phyloP scores from a whole-genome alignment of 768 basidiomycete species.

The Serendipita sp. region DNA sequence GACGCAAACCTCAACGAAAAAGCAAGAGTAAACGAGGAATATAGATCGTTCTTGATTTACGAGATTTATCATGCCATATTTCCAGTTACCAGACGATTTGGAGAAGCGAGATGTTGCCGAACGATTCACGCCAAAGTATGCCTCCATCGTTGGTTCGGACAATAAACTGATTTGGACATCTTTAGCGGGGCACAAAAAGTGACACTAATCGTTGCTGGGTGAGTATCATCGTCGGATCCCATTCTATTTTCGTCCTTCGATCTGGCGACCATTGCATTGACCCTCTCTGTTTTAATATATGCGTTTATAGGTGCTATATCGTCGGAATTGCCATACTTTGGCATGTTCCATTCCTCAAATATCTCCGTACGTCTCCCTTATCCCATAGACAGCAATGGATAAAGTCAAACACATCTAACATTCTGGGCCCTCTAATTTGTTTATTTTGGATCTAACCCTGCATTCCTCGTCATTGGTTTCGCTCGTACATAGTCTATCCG shows the following conservation, averaged over 20 bases:
- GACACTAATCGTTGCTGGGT: slow-evolving; percentile 57
- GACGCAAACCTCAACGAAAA: too few species aligned
- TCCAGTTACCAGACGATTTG: not conserved
- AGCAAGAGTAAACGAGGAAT: too few species aligned
- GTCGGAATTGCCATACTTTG: slow-evolving; percentile 66
- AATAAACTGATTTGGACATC: not conserved
- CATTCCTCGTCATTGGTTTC: too few species aligned
- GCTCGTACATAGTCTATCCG: slow-evolving; percentile 77
- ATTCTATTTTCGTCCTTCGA: not conserved
- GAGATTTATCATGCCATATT: not conserved
- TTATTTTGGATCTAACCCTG: too few species aligned
- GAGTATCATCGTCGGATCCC: not conserved
- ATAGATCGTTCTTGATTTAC: too few species aligned
- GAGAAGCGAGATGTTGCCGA: not conserved
- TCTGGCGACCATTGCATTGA: too few species aligned
- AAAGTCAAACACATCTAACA: too few species aligned
- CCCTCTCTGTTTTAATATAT: too few species aligned
- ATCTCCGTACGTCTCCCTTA: slow-evolving; percentile 43
- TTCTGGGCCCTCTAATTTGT: too few species aligned
- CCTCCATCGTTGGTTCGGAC: too few species aligned
- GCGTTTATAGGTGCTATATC: slow-evolving; percentile 52
- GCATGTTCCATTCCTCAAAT: slow-evolving; percentile 62
- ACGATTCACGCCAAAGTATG: not conserved
- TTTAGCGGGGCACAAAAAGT: slow-evolving; percentile 41
- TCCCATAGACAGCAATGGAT: not conserved